Base-by-base conservation (phyloP, 768 basidiomycete species). In the Podaxis mareebaensis region DNA sequence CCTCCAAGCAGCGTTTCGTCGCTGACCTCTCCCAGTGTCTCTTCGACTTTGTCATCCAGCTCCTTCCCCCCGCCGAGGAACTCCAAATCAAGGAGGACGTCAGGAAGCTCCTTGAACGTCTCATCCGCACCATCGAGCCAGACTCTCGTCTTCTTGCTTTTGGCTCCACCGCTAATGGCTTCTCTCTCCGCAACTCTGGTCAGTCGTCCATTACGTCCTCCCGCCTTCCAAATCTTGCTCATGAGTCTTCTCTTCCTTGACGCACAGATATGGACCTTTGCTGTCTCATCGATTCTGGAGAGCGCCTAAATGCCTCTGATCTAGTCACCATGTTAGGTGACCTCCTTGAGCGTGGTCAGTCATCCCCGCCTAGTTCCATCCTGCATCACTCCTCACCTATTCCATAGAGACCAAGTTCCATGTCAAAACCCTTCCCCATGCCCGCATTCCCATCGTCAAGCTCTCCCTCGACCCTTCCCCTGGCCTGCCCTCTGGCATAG, bases 391-490 rank as follows among this genome's bases (percentile, higher is more conserved):
- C 66, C 56, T 66, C 65, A 70, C 56, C 49, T 20, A 51, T 11
- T 30, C 36, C 33, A 53, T 74, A 95, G 95, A 97, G 79, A 96
- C 95, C 40, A 95, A 95, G 74, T 96, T 96, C 72, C 88, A 91
- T 71, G 96, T 99, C 79, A 98, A 99, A 75, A 90, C 95, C 11
- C 81, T 99, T 24, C 96, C 96, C 10, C 92, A 95, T 77, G 96
- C 96, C 11, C 91, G 96, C 70, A 98, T 99, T 81, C 96, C 96
- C 38, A 99, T 99, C 72, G 94, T 99, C 72, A 99, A 99, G 79
- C 83, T 99, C 59, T 94, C 92, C 24, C 85, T 99, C 26, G 90
- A 93, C 73, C 92, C 93, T 17, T 92, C 92, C 2, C 88, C 88
- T 11, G 87, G 89, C 4, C 79, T 94, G 13, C 90, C 90, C 8